Percentiles rank a stretch among this genome's conserved stretches.
Evolutionary conservation across 805 yeast genomes (phyloP).

Genomic region (Naumovozyma baii): DNA sequence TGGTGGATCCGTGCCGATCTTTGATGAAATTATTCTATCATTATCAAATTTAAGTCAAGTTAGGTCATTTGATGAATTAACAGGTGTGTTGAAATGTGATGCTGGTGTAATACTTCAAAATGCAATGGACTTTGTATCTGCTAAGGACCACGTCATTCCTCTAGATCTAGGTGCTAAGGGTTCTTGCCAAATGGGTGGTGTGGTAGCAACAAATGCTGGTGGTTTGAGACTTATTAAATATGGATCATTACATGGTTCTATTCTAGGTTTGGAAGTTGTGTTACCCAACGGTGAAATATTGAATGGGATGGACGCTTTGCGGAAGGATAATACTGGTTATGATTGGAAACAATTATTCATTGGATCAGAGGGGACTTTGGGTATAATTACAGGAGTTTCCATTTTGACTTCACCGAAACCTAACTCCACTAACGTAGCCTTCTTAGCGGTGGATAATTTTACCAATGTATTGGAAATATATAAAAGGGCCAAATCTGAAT

Average conservation of each 20-base stretch:
- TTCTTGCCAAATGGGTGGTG: conserved; percentile 92
- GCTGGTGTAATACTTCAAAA: conserved; percentile 83
- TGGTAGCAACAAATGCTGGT: conserved; percentile 93
- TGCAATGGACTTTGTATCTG: conserved; percentile 71
- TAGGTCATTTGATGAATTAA: conserved; percentile 68
- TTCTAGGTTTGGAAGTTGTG: conserved; percentile 87
- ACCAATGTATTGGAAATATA: conserved; percentile 80
- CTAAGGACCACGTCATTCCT: conserved; percentile 84
- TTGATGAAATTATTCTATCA: conserved; percentile 78
- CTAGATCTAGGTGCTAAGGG: conserved; percentile 94
- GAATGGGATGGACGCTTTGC: conserved; percentile 69
- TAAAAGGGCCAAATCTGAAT: conserved; percentile 64
- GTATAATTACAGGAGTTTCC: conserved; percentile 83
- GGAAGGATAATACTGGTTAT: conserved; percentile 94
- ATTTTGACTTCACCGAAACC: conserved; percentile 87
- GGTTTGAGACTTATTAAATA: conserved; percentile 80
- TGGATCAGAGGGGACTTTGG: conserved; percentile 90
- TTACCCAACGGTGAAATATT: conserved; percentile 78
- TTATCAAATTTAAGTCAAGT: conserved; percentile 63
- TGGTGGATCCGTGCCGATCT: conserved; percentile 88
- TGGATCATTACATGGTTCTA: conserved; percentile 88
- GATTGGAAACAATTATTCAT: conserved; percentile 87
- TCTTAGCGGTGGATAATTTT: conserved; percentile 70
- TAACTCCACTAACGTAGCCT: conserved; percentile 75
- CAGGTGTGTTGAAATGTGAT: conserved; percentile 82